A percentile compares a stretch with the other conserved stretches of the same genome.
Evolutionary conservation across 2,329 filamentous ascomycete species (phyloP).

Genomic region (Fusarium nygamai): DNA sequence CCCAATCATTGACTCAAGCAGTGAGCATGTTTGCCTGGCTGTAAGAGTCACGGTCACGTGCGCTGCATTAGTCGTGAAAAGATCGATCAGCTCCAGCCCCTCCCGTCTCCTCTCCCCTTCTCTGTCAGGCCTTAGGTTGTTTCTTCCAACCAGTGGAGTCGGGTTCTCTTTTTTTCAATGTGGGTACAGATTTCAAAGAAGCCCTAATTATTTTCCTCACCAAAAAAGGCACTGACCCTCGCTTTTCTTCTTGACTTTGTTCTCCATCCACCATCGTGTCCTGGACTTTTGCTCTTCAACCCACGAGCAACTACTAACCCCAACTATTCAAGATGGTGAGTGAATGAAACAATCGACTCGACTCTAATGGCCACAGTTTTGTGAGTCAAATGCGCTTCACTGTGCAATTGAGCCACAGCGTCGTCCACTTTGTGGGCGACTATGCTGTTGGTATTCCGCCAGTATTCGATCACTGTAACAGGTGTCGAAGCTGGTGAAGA

Average conservation of each 20-base stretch:
- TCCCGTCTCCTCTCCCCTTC: not conserved
- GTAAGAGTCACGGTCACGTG: slow-evolving; percentile 36
- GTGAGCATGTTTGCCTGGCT: slow-evolving; percentile 23
- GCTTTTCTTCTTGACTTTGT: slow-evolving; percentile 43
- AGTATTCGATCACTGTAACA: slow-evolving; percentile 36
- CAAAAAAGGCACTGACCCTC: slow-evolving; percentile 36
- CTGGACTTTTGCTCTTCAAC: slow-evolving; percentile 49
- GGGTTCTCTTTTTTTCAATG: not conserved
- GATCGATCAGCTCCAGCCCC: slow-evolving; percentile 8
- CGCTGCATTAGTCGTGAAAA: not conserved
- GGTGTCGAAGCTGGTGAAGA: slow-evolving; percentile 61
- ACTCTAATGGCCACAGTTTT: slow-evolving; percentile 54
- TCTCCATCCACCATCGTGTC: slow-evolving; percentile 45
- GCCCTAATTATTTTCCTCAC: slow-evolving; percentile 52
- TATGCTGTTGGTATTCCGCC: slow-evolving; percentile 49
- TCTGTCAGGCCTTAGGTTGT: not conserved
- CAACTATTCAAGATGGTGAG: slow-evolving; percentile 56
- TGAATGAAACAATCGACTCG: slow-evolving; percentile 43
- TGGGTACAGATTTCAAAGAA: slow-evolving; percentile 38
- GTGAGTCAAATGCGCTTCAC: slow-evolving; percentile 48
- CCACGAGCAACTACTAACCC: slow-evolving; percentile 50
- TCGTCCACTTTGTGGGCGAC: slow-evolving; percentile 41
- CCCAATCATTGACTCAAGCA: slow-evolving; percentile 16
- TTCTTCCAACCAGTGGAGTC: slow-evolving; percentile 11
- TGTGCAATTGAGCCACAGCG: slow-evolving; percentile 48